phyloP scores from a whole-genome alignment of 306 rosid species.

The Quercus berberidifolia region DNA sequence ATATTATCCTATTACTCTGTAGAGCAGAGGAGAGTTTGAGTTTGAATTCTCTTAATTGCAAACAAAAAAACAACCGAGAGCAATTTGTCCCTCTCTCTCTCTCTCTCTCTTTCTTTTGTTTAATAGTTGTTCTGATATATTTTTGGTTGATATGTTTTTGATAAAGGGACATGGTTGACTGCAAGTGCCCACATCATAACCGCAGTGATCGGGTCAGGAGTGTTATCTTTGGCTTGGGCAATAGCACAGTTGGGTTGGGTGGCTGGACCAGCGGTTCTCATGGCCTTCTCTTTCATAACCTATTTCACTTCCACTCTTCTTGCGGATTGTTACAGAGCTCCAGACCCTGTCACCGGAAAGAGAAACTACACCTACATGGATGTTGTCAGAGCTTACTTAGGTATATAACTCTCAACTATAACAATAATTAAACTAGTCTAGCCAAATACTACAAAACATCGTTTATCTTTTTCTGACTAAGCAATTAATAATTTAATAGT shows the following conservation, averaged over 20 bases:
- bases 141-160: not conserved
- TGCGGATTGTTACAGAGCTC: constrained; percentile 77
- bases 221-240: constrained; percentile 90
- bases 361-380: constrained; percentile 87
- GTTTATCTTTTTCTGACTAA: not conserved
- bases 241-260: constrained; percentile 93
- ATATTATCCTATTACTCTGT: too few relatives aligned
- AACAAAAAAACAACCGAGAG: too few relatives aligned
- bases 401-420: constrained; percentile 19
- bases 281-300: constrained; percentile 82
- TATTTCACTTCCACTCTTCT: constrained; percentile 93
- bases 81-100: too few relatives aligned
- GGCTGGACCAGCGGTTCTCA: constrained; percentile 77
- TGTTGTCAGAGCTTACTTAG: constrained; percentile 67
- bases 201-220: constrained; percentile 97
- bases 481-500: not conserved
- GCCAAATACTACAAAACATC: too few relatives aligned
- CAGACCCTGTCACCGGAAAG: constrained; percentile 81
- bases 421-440: too few relatives aligned
- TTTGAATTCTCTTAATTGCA: too few relatives aligned
- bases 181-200: constrained; percentile 98
- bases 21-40: too few relatives aligned
- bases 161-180: constrained; percentile 84
- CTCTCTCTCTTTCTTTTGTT: too few relatives aligned
- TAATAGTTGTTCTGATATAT: not conserved